Base-by-base conservation (phyloP, 2,329 filamentous ascomycete species). In the Hypoxylon sp. region DNA sequence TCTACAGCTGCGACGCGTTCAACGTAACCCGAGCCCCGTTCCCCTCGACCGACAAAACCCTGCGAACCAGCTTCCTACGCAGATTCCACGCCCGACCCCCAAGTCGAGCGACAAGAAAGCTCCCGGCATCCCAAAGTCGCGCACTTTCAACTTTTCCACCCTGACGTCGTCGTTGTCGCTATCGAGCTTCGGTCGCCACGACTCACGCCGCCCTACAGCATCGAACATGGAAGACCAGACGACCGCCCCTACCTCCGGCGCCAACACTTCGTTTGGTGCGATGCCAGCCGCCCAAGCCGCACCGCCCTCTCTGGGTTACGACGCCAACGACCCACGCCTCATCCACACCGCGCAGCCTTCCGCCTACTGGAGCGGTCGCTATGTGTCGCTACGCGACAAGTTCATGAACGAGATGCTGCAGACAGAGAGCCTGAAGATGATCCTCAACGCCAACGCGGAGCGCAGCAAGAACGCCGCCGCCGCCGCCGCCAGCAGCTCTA, bases 301-400 rank as follows among this genome's bases (percentile, higher is more conserved):
- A 5, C 10, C 25, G n/a, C 28, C 17, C 7, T 17, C 6, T 1
- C 38, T 11, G 4, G 17, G n/a, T 1, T 21, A 43, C 6, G 17
- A 32, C n/a, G 2, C 17, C 14, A 48, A 41, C 10, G 17, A 30
- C 11, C 23, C 49, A 14, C 46, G 57, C 7, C n/a, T 51, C 7
- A 34, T 88, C 13, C 74, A 75, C 55, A 78, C 74, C 0, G 81
- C 84, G 1, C 83, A 86, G 71, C 78, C 82, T 5, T 82, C 83
- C 1, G 76, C 81, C 2, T 91, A 89, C 76, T 91, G 89, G 89
- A 80, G 83, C 10, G 89, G 89, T 17, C 86, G 89, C 41, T 90
- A 90, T 74, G 79, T 83, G 55, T 79, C 86, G 1, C 77, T 90
- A 0, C 81, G 85, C 55, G 88, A 91, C 76, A 83, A 81, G n/a